These are phyloP conservation scores for Ustilago curta DNA, from an alignment of 1,284 basidiomycete species.

Conservation along the genomic window DNA sequence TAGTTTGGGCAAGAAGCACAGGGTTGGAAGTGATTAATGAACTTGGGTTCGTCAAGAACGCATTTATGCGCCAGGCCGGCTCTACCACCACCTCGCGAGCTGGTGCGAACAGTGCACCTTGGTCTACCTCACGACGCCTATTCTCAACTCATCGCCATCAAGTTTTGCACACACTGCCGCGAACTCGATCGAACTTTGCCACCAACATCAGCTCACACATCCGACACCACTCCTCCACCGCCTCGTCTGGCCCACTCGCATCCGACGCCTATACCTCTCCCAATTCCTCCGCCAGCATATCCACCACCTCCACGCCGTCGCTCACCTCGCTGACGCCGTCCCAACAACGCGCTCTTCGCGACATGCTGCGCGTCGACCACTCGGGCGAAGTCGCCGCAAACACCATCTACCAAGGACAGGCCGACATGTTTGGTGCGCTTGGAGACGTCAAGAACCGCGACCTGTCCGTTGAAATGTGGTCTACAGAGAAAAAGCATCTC, in stretches of 20 bases:
- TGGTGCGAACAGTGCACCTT: conserved; percentile 1
- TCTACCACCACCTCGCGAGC: conserved; percentile 25
- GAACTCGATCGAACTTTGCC: not conserved
- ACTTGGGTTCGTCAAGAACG: conserved; percentile 61
- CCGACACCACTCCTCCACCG: conserved; percentile 22
- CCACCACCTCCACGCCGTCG: conserved; percentile 36
- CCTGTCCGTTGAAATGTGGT: conserved; percentile 89
- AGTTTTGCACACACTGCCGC: conserved; percentile 4
- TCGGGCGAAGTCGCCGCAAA: conserved; percentile 68
- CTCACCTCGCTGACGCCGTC: conserved; percentile 43
- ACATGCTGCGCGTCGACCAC: conserved; percentile 68
- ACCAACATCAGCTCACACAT: not conserved
- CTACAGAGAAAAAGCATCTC: conserved; percentile 93
- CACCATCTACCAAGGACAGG: conserved; percentile 68
- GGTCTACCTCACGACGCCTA: conserved; percentile 12
- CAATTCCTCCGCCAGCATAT: conserved; percentile 1
- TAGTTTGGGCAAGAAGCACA: conserved; percentile 65
- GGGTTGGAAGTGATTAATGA: conserved; percentile 68
- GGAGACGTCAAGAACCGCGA: conserved; percentile 55
- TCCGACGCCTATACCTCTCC: conserved; percentile 54
- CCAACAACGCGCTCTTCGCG: conserved; percentile 50
- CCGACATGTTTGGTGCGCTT: conserved; percentile 60
- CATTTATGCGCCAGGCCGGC: conserved; percentile 52
- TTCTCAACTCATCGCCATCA: conserved; percentile 1
- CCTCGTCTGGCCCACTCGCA: conserved; percentile 23